Conservation (phyloP, 2,329 filamentous ascomycete genomes). For the Pseudopithomyces chartarum region DNA sequence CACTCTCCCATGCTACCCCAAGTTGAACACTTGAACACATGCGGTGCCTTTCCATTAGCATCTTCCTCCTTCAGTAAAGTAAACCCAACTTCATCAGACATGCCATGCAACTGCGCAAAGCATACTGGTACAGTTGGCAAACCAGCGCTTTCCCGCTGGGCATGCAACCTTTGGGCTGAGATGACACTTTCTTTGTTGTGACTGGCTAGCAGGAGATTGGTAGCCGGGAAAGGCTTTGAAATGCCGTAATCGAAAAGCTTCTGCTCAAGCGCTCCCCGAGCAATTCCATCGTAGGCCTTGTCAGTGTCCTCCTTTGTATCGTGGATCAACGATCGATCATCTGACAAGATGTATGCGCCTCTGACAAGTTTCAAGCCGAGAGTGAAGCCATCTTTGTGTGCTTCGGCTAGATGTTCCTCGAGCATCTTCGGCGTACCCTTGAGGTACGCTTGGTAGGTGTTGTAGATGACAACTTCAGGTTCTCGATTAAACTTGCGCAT, state of each 20-base stretch:
- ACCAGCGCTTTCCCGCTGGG: slow-evolving; percentile 40
- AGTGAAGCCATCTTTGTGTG: slow-evolving; percentile 55
- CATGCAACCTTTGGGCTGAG: slow-evolving; percentile 54
- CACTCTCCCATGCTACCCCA: slow-evolving; percentile 72
- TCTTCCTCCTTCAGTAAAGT: slow-evolving; percentile 35
- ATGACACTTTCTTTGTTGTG: slow-evolving; percentile 79
- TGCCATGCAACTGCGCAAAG: slow-evolving; percentile 87
- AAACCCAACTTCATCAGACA: slow-evolving; percentile 89
- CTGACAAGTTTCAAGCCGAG: slow-evolving; percentile 63
- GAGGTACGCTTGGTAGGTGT: slow-evolving; percentile 64
- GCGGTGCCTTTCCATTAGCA: slow-evolving; percentile 44
- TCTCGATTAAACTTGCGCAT: slow-evolving; percentile 58
- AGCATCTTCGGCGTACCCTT: slow-evolving; percentile 53
- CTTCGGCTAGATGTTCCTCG: slow-evolving; percentile 52
- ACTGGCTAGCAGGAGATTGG: slow-evolving; percentile 74
- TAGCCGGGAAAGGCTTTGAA: slow-evolving; percentile 43
- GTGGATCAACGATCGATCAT: slow-evolving; percentile 57
- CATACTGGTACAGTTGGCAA: slow-evolving; percentile 56
- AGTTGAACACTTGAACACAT: slow-evolving; percentile 61
- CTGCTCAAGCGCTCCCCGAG: slow-evolving; percentile 55
- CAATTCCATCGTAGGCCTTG: slow-evolving; percentile 69
- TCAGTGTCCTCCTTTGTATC: slow-evolving; percentile 62
- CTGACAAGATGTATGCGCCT: slow-evolving; percentile 61
- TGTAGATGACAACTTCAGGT: slow-evolving; percentile 67
- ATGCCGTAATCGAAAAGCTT: slow-evolving; percentile 30